Conservation (phyloP, 2,329 filamentous ascomycete species). For the Balansia obtecta region DNA sequence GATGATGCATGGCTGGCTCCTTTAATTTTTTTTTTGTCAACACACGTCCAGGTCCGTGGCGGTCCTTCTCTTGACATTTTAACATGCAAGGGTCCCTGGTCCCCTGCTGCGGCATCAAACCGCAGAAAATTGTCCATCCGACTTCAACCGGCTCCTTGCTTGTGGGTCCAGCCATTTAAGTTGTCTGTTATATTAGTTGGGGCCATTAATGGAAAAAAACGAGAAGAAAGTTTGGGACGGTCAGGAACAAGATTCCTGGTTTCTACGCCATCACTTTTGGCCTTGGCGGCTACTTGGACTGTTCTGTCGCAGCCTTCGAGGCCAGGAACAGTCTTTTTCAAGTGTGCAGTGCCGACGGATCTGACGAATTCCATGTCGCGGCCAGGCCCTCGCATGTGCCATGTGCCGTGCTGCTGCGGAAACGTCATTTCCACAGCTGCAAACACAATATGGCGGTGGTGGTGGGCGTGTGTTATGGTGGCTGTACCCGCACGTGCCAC, state of each 20-base stretch:
- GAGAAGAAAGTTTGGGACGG: background rate
- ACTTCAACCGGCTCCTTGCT: constrained; percentile 6
- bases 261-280: background rate
- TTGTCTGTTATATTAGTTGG: background rate
- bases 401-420: constrained; percentile 3
- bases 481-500: background rate
- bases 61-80: background rate
- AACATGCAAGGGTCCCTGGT: constrained; percentile 4
- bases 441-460: constrained; percentile 5
- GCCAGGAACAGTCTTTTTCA: background rate
- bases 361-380: background rate
- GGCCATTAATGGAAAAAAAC: background rate
- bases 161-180: constrained; percentile 6
- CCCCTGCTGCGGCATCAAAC: constrained; percentile 3
- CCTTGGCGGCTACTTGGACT: background rate
- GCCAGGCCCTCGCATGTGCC: constrained; percentile 5
- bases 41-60: background rate
- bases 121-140: constrained; percentile 6
- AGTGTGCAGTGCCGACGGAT: background rate
- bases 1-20: no score
- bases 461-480: background rate
- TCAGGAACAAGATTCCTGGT: background rate
- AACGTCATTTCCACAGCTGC: constrained; percentile 7
- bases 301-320: background rate
- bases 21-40: background rate